Evolutionary conservation across 2,329 filamentous ascomycete genomes (phyloP), one percentile per base, ranked within the genome.

Genomic region (Endoconidiophora polonica): DNA sequence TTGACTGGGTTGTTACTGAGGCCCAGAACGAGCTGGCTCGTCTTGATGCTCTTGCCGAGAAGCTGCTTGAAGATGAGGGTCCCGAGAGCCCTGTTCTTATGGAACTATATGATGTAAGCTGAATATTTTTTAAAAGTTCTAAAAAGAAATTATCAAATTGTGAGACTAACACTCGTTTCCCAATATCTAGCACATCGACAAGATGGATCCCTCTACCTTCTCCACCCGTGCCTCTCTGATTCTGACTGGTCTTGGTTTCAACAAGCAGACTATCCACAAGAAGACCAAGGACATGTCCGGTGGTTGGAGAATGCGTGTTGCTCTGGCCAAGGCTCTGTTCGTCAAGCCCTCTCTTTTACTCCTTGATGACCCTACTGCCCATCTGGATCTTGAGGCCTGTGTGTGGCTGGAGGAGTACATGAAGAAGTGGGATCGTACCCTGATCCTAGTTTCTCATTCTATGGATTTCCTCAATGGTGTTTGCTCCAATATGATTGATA

Each of bases 201-300:
- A 81, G 68, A 95, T 98, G 90, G 93, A 98, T 61, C 91, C 91
- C 44, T 93, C 87, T 37, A 98, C 93, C 48, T 98, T 98, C 70
- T 73, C 86, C 62, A 94, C 90, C 55, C 86, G 91, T 63, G 91
- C 91, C 54, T 94, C 90, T 50, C 81, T 95, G 57, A 98, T 98
- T 65, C 69, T 98, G 59, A 98, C 91, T 50, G 91, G 91, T 87
- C 83, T 98, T 53, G 91, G 91, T 58, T 98, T 98, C 79, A 94
- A 98, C 81, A 96, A 96, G 75, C 70, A 69, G 59, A 98, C 93
- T 51, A 96, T 98, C 63, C 73, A 93, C 68, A 98, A 98, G 79
- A 95, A 93, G 80, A 98, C 93, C 60, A 98, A 96, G 78, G 93
- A 98, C 67, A 98, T 98, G 93, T 98, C 91, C 57, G 91, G 91